Evolutionary conservation across 2,329 filamentous ascomycete genomes (phyloP).

Genomic region (Epichloe aotearoae): DNA sequence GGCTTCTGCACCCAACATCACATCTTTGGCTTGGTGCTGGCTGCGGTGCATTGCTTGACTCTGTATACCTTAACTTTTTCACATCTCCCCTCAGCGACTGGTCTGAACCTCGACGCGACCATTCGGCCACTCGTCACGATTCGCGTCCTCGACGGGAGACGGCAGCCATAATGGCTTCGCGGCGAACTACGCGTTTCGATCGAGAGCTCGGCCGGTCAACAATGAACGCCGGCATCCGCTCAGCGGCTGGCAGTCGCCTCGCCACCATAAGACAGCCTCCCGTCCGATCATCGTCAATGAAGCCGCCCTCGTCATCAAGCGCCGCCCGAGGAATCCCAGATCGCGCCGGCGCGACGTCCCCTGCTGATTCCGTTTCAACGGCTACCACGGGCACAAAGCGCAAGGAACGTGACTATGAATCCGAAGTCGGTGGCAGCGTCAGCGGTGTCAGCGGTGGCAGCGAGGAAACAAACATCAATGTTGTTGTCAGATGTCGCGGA

Average conservation of each 20-base stretch:
- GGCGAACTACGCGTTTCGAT: slow-evolving; percentile 7
- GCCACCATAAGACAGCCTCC: slow-evolving; percentile 1
- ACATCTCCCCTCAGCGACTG: not conserved
- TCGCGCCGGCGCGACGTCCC: slow-evolving; percentile 26
- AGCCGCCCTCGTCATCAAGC: slow-evolving; percentile 2
- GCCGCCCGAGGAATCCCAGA: slow-evolving; percentile 2
- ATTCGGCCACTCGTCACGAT: not conserved
- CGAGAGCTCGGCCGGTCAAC: slow-evolving; percentile 6
- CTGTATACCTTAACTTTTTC: not conserved
- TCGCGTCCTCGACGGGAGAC: not conserved
- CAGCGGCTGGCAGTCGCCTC: slow-evolving; percentile 1
- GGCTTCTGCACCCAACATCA: not conserved
- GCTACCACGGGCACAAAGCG: slow-evolving; percentile 55
- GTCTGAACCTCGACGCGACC: not conserved
- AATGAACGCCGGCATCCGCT: slow-evolving; percentile 2
- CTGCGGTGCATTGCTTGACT: not conserved
- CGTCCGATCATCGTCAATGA: slow-evolving; percentile 1
- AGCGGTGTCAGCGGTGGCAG: slow-evolving; percentile 19
- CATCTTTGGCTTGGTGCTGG: not conserved
- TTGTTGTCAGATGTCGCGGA: slow-evolving; percentile 87
- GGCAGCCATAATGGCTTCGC: slow-evolving; percentile 5
- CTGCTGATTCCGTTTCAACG: slow-evolving; percentile 49
- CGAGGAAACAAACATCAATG: slow-evolving; percentile 93
- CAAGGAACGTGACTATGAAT: slow-evolving; percentile 75
- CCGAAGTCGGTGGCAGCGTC: slow-evolving; percentile 26